phyloP scores from a whole-genome alignment of 148 eudicot genomes.

The Nepenthes mirabilis region DNA sequence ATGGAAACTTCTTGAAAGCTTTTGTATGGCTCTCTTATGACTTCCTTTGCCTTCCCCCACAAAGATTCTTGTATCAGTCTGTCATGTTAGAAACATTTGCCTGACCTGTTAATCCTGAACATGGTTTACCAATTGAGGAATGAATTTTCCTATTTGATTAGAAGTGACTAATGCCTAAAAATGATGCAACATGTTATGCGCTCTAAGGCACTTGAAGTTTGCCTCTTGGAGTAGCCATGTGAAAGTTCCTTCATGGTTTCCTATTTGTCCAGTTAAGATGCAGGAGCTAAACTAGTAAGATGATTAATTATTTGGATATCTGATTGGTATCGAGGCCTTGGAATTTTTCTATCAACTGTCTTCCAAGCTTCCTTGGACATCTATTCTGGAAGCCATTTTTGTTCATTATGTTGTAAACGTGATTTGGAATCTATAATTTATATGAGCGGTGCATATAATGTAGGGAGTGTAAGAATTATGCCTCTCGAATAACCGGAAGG shows the following conservation, averaged over 20 bases:
- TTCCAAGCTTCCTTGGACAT: slow-evolving; percentile 17
- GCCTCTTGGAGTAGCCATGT: slow-evolving; percentile 26
- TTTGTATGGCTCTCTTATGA: no score
- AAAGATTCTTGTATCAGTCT: no score
- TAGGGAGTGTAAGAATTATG: not conserved
- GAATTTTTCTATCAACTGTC: slow-evolving; percentile 2
- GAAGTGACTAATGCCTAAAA: no score
- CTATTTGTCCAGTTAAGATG: slow-evolving; percentile 20
- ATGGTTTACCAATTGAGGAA: no score
- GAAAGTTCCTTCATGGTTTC: slow-evolving; percentile 7
- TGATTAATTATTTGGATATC: slow-evolving; percentile 4
- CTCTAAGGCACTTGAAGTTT: not conserved
- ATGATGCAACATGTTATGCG: not conserved
- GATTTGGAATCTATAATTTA: no score
- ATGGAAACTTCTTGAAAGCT: no score
- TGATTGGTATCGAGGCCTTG: slow-evolving; percentile 10
- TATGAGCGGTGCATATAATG: no score
- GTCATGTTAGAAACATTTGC: not conserved
- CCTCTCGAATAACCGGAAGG: slow-evolving; percentile 23
- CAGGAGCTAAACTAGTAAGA: slow-evolving; percentile 3
- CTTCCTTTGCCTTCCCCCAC: not conserved
- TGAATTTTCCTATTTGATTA: no score
- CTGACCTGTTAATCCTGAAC: no score
- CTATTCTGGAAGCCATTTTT: not conserved
- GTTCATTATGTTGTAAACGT: no score